Evolutionary conservation across 768 basidiomycete genomes (phyloP), one percentile per base, ranked within the genome.

Genomic region (Tricholomella constricta): DNA sequence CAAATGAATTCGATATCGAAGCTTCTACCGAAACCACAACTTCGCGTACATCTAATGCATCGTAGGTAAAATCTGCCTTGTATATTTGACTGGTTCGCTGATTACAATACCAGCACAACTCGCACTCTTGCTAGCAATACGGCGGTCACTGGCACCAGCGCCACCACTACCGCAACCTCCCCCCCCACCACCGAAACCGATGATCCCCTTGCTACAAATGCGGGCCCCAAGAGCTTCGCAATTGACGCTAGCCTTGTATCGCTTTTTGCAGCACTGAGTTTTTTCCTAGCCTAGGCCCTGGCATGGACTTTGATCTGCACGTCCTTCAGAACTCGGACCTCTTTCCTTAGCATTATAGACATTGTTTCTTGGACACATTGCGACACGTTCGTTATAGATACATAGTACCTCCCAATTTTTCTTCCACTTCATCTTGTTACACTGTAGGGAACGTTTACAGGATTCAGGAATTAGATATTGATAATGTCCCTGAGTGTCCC

Each of bases 1-100:
- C 89, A 15, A 46, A 51, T 23, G 64, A 81, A 50, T 94, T 93
- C 69, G 70, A 61, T 40, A 77, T 81, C 48, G 68, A 64, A 14
- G 51, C 65, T 3, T 49, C 70, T 14, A 59, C 65, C 26, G 36
- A 46, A 31, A 51, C 64, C 17, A 23, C 49, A 11, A 36, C 62
- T 5, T 45, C 63, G 8, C 52, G 43, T 25, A 51, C 59, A 14
- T 54, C 58, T 42, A 45, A 56, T 23, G 58, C 45, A 22, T 60
- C 59, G 69, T 72, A 51, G 47, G 66, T 62, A 27, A 52, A 31
- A n/a, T 46, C 35, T 27, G 23, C 20, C 22, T 17, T 27, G 22
- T 43, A 11, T 35, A 17, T 20, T 32, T 29, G 10, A 14, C 44
- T 31, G 40, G 51, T 22, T 55, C 15, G 46, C 48, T 43, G 22